Evolutionary conservation across 495 filamentous ascomycete species (phyloP).

Genomic region (Neurospora sp.): DNA sequence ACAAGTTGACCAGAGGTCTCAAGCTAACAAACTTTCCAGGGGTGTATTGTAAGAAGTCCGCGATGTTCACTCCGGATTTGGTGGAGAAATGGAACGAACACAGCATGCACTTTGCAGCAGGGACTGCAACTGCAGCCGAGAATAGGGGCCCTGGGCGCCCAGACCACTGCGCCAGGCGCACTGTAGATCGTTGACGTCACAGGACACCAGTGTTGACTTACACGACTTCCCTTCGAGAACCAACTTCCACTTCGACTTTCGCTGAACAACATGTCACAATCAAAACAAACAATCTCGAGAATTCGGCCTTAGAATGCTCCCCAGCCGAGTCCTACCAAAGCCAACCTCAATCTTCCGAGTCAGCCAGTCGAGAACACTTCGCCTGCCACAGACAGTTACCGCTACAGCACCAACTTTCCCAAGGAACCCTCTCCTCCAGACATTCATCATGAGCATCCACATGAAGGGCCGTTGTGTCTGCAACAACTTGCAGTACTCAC

Average conservation of each 20-base stretch:
- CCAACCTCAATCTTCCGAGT: neutral
- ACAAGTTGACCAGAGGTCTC: too few species aligned
- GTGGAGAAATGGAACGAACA: neutral
- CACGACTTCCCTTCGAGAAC: neutral
- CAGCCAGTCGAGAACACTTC: neutral
- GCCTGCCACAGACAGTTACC: neutral
- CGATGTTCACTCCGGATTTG: neutral
- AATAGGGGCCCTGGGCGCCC: neutral
- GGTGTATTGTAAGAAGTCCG: neutral
- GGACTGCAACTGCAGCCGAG: neutral
- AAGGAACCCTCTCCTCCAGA: neutral
- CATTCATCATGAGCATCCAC: slow-evolving; percentile 6
- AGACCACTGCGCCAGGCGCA: neutral
- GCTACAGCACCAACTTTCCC: neutral
- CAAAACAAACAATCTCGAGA: neutral
- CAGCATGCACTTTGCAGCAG: neutral
- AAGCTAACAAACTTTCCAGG: too few species aligned
- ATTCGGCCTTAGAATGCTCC: neutral
- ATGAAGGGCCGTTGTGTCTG: slow-evolving; percentile 16
- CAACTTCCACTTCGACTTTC: neutral
- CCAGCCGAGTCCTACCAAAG: neutral
- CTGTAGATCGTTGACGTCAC: neutral
- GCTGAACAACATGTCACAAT: neutral
- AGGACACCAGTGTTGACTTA: neutral
- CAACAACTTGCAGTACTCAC: slow-evolving; percentile 10